Base-by-base conservation (phyloP, 768 basidiomycete species). In the Neoboletus subvelutipes region DNA sequence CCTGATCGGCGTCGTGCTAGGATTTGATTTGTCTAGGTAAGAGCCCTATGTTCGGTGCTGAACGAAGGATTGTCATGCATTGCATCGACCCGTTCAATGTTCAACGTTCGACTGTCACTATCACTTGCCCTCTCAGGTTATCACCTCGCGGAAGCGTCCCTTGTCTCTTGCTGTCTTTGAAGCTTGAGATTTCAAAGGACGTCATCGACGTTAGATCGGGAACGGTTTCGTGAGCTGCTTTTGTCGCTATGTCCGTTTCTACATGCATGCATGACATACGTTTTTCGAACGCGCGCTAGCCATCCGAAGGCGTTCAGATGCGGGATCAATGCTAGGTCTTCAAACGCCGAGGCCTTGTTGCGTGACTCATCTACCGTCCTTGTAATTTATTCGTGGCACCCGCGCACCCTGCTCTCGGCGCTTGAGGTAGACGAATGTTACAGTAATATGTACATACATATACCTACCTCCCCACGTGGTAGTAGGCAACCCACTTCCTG, bases 281-380 rank as follows among this genome's bases (percentile, higher is more conserved):
- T 34, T 34, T 46, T 18, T 22, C 26, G 26, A 34, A 45, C 13
- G 3, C 17, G 1, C n/a, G 3, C 2, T 46, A 70, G 68, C 17
- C 84, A 84, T 61, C 82, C 80, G 2, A 78, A 77, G 59, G 79
- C 83, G 24, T 85, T 83, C 68, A 78, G 74, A 59, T 86, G 80
- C 66, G 66, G 69, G n/a, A 78, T 86, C 59, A 78, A 69, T 43
- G 80, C 82, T 17, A 78, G 83, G 46, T 83, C 81, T 8, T 72
- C 78, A 47, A 75, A 71, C 55, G 77, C 79, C 1, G 56, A 57
- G 40, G n/a, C n/a, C n/a, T n/a, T n/a, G n/a, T n/a, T n/a, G n/a
- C n/a, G n/a, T n/a, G n/a, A n/a, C n/a, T n/a, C 47, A 18, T 9
- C 37, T 18, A 37, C 8, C 8, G 36, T 17, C 17, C 18, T 1